Conservation (phyloP, 2,329 filamentous ascomycete genomes). For the Polychaeton citri region DNA sequence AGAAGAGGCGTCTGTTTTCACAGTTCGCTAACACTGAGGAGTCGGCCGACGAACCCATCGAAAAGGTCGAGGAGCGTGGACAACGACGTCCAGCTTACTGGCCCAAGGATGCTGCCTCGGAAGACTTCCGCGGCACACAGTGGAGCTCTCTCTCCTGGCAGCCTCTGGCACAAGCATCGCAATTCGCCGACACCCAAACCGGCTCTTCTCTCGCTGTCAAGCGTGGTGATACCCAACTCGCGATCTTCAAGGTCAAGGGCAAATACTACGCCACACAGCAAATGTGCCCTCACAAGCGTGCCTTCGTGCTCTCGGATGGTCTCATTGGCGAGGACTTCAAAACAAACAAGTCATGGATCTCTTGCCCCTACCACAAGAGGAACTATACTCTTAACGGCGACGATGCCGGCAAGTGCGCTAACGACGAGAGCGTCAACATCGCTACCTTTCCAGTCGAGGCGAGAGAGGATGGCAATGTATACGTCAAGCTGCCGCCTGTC, state of each 20-base stretch:
- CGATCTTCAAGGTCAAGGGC: constrained; percentile 71
- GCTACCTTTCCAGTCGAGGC: constrained; percentile 70
- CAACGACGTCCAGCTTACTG: constrained; percentile 67
- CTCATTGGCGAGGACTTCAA: constrained; percentile 56
- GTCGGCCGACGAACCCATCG: constrained; percentile 49
- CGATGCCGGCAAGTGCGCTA: constrained; percentile 56
- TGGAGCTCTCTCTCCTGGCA: constrained; percentile 65
- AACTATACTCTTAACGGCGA: constrained; percentile 65
- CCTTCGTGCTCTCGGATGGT: constrained; percentile 79
- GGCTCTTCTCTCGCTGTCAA: constrained; percentile 68
- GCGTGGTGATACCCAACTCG: constrained; percentile 77
- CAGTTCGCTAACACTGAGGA: constrained; percentile 78
- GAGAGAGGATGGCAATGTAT: constrained; percentile 62
- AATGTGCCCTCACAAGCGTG: constrained; percentile 88
- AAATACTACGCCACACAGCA: constrained; percentile 78
- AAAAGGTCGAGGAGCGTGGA: constrained; percentile 56
- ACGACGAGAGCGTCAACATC: constrained; percentile 62
- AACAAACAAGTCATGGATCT: constrained; percentile 62
- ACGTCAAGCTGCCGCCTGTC: constrained; percentile 66
- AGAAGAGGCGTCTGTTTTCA: constrained; percentile 54
- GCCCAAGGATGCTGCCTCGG: constrained; percentile 52
- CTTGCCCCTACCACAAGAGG: constrained; percentile 78
- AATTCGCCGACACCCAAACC: constrained; percentile 58
- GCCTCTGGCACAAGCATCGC: constrained; percentile 55
- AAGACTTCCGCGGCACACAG: constrained; percentile 58